These are phyloP conservation scores for Fusarium beomiforme DNA, from an alignment of 2,329 filamentous ascomycete genomes.

Conservation along the genomic window DNA sequence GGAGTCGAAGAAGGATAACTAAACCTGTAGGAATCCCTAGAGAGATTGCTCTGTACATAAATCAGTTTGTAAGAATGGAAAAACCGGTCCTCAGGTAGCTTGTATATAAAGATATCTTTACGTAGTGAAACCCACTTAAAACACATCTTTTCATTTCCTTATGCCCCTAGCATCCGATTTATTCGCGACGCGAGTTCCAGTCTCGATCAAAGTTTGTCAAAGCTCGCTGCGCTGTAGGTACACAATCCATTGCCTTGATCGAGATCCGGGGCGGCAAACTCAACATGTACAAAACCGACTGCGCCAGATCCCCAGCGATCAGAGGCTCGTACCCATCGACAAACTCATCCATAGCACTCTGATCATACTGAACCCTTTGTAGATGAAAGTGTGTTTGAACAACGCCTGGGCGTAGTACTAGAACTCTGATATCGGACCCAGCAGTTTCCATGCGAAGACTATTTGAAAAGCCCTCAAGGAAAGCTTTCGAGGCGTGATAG, in stretches of 20 bases:
- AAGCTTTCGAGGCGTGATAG: constrained; percentile 18
- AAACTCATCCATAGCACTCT: constrained; percentile 14
- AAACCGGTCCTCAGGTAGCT: neutral
- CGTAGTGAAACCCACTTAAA: too few relatives aligned
- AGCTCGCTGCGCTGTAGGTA: constrained; percentile 7
- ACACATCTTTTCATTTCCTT: too few relatives aligned
- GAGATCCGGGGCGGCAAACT: constrained; percentile 2
- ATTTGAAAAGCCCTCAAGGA: constrained; percentile 13
- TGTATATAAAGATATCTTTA: neutral
- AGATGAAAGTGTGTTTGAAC: constrained; percentile 26
- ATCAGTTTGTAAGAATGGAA: neutral
- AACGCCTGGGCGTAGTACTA: constrained; percentile 17
- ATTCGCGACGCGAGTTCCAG: neutral
- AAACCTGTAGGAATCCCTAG: rapidly evolving
- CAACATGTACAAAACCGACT: constrained; percentile 22
- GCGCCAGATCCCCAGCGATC: constrained; percentile 11
- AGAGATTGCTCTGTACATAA: rapidly evolving
- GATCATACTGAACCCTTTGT: constrained; percentile 13
- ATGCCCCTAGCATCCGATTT: rapidly evolving
- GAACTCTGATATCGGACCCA: constrained; percentile 12
- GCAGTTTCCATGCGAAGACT: neutral
- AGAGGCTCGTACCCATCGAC: constrained; percentile 14
- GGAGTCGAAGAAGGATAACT: too few relatives aligned
- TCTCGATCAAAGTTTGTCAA: neutral
- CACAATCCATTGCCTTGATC: constrained; percentile 25